These are phyloP conservation scores for Bryum argenteum DNA, from an alignment of 225 moss, liverwort and hornwort genomes.

Conservation along the genomic window DNA sequence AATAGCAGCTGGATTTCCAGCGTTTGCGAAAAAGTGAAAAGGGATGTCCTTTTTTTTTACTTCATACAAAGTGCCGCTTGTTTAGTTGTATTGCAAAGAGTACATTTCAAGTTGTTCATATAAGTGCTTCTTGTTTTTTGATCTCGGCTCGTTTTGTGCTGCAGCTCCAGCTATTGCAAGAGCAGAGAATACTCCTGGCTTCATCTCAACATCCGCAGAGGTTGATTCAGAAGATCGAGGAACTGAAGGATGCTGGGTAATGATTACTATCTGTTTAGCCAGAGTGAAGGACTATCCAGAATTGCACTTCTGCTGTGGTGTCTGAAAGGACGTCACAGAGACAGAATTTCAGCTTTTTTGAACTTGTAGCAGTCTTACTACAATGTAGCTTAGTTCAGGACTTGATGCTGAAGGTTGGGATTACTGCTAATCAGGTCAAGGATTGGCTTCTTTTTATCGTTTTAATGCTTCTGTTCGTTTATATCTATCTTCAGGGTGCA, in stretches of 20 bases:
- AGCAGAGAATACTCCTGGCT: slow-evolving; percentile 89
- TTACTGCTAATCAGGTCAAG: not conserved
- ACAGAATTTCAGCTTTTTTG: slow-evolving; percentile 7
- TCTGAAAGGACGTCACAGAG: slow-evolving; percentile 8
- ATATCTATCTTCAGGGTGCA: slow-evolving; percentile 68
- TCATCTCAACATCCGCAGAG: slow-evolving; percentile 92
- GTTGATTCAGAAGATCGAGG: slow-evolving; percentile 94
- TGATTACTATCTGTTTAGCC: slow-evolving; percentile 20
- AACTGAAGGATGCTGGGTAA: slow-evolving; percentile 93
- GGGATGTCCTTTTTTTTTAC: not conserved
- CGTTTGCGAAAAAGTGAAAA: slow-evolving; percentile 17
- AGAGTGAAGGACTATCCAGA: not conserved
- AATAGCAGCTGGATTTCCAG: slow-evolving; percentile 18
- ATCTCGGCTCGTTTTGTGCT: slow-evolving; percentile 29
- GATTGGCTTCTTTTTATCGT: not conserved
- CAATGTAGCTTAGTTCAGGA: slow-evolving; percentile 4
- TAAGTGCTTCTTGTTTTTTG: slow-evolving; percentile 16
- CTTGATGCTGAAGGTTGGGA: slow-evolving; percentile 9
- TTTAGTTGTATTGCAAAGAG: not conserved
- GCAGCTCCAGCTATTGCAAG: slow-evolving; percentile 91
- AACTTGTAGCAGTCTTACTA: slow-evolving; percentile 8
- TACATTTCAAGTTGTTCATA: too few relatives aligned
- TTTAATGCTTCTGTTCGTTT: slow-evolving; percentile 32
- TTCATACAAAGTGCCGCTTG: slow-evolving; percentile 9
- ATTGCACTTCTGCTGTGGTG: slow-evolving; percentile 5